phyloP scores from a whole-genome alignment of 768 basidiomycete species.

The Panaeolus cyanescens region DNA sequence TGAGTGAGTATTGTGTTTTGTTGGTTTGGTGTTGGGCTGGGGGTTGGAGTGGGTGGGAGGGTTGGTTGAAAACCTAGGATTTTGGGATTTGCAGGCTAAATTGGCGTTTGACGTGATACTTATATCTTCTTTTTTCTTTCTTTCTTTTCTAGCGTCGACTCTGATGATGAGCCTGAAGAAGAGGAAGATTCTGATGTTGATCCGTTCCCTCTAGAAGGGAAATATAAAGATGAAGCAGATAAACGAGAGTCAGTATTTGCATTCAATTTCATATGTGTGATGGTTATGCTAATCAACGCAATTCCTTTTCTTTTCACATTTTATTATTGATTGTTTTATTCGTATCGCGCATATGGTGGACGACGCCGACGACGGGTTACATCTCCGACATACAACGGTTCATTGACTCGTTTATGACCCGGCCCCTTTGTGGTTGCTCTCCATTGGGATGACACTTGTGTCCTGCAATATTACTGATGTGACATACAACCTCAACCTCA shows the following conservation, averaged over 20 bases:
- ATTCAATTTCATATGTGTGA: slow-evolving; percentile 6
- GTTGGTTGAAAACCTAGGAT: background rate
- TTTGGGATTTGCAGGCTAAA: background rate
- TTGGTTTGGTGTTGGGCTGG: slow-evolving; percentile 12
- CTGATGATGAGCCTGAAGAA: slow-evolving; percentile 66
- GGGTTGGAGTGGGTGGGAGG: background rate
- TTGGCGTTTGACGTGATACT: slow-evolving; percentile 3
- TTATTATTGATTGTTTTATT: background rate
- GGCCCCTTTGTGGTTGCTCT: too few species aligned
- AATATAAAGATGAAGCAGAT: slow-evolving; percentile 85
- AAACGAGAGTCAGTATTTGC: slow-evolving; percentile 65
- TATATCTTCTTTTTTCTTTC: slow-evolving; percentile 12
- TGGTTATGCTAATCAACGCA: background rate
- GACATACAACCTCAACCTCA: background rate
- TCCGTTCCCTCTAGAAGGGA: slow-evolving; percentile 89
- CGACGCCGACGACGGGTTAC: background rate
- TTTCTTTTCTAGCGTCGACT: slow-evolving; percentile 37
- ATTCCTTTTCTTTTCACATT: background rate
- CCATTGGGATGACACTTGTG: too few species aligned
- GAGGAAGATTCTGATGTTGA: slow-evolving; percentile 51
- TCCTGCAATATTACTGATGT: too few species aligned
- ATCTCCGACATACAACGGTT: background rate
- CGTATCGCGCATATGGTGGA: background rate
- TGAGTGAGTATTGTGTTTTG: slow-evolving; percentile 52
- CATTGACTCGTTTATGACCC: too few species aligned